These are phyloP conservation scores for Fusarium graminum DNA, from an alignment of 2,329 filamentous ascomycete species.

Conservation along the genomic window DNA sequence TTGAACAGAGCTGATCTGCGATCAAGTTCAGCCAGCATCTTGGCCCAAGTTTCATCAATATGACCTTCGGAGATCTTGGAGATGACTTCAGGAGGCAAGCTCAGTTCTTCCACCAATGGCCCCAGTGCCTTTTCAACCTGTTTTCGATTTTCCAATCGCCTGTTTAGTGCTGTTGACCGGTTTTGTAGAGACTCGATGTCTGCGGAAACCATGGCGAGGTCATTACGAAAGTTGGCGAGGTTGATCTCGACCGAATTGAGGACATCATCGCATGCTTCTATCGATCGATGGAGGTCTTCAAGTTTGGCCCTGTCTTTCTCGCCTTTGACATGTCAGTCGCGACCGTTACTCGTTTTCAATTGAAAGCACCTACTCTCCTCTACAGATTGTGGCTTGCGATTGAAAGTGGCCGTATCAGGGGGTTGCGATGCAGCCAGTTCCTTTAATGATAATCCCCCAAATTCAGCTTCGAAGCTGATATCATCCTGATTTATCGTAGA, in stretches of 20 bases:
- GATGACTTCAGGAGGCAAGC: slow-evolving; percentile 85
- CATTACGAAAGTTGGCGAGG: slow-evolving; percentile 91
- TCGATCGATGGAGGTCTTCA: slow-evolving; percentile 90
- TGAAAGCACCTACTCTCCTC: slow-evolving; percentile 75
- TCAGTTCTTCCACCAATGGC: slow-evolving; percentile 91
- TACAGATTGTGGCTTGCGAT: slow-evolving; percentile 70
- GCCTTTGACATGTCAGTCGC: slow-evolving; percentile 60
- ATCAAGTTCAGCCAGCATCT: slow-evolving; percentile 85
- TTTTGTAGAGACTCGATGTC: slow-evolving; percentile 95
- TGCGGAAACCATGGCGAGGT: slow-evolving; percentile 90
- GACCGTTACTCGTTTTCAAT: background rate
- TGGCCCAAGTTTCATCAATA: slow-evolving; percentile 91
- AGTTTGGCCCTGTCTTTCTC: slow-evolving; percentile 87
- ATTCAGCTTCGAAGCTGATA: slow-evolving; percentile 78
- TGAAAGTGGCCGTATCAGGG: slow-evolving; percentile 32
- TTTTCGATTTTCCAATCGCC: slow-evolving; percentile 88
- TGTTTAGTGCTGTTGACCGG: slow-evolving; percentile 84
- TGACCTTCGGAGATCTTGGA: slow-evolving; percentile 87
- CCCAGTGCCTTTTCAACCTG: slow-evolving; percentile 89
- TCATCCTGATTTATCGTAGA: slow-evolving; percentile 61
- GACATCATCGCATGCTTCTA: slow-evolving; percentile 91
- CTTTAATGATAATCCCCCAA: slow-evolving; percentile 80
- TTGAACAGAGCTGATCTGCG: slow-evolving; percentile 80
- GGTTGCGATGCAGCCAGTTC: slow-evolving; percentile 69
- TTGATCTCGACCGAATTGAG: slow-evolving; percentile 94